A percentile compares a stretch with the other conserved stretches of the same genome.
Conservation (phyloP, 768 basidiomycete genomes). For the Russula vinacea region DNA sequence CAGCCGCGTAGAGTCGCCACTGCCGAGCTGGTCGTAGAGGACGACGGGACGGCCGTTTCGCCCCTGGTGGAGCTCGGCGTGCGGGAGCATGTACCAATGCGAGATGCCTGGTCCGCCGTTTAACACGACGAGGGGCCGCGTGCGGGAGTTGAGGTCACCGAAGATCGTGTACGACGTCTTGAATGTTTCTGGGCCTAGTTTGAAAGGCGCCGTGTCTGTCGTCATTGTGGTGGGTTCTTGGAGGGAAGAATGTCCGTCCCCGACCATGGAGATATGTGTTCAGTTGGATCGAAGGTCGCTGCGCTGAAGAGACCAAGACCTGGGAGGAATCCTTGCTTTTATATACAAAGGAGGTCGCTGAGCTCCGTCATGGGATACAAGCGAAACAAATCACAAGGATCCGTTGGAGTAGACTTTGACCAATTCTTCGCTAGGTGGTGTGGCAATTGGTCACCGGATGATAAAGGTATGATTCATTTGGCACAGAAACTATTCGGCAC, state of each 20-base stretch:
- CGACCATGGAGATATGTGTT: background rate
- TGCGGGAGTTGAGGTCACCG: slow-evolving; percentile 8
- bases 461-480: too few species aligned
- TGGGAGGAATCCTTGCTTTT: background rate
- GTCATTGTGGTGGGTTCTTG: background rate
- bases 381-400: background rate
- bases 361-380: background rate
- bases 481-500: too few species aligned
- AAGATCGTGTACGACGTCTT: slow-evolving; percentile 17
- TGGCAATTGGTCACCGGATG: too few species aligned
- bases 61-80: slow-evolving; percentile 2
- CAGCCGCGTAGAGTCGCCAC: slow-evolving; percentile 53
- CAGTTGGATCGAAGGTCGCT: background rate
- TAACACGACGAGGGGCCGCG: slow-evolving; percentile 9
- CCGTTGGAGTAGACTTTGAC: background rate
- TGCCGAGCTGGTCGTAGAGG: slow-evolving; percentile 48
- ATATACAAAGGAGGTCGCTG: background rate
- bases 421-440: too few species aligned
- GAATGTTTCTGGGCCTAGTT: slow-evolving; percentile 20
- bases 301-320: background rate
- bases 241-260: background rate
- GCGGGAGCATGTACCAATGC: slow-evolving; percentile 19
- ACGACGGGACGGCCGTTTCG: background rate
- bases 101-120: slow-evolving; percentile 21
- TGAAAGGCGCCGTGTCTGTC: slow-evolving; percentile 24